A percentile compares a stretch with the other conserved stretches of the same genome.
Evolutionary conservation across 2,329 filamentous ascomycete genomes (phyloP).

Genomic region (Talaromyces sp.): DNA sequence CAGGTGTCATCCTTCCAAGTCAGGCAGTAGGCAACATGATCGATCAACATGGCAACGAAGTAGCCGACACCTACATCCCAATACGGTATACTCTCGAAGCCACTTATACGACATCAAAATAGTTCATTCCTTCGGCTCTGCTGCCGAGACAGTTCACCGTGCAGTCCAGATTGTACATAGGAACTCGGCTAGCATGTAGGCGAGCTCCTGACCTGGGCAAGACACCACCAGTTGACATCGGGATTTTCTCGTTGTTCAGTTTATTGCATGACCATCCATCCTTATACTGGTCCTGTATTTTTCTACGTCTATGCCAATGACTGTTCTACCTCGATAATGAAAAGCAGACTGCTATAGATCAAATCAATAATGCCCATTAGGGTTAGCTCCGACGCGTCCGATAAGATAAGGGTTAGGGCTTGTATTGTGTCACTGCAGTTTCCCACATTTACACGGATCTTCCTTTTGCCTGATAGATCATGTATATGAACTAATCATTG

Average conservation of each 20-base stretch:
- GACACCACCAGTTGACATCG: background rate
- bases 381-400: background rate
- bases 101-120: background rate
- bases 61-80: background rate
- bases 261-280: background rate
- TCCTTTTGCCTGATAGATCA: no score
- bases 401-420: background rate
- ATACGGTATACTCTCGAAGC: background rate
- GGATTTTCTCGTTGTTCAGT: background rate
- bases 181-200: slow-evolving; percentile 16
- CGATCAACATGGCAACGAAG: background rate
- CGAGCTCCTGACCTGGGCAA: background rate
- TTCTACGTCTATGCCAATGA: no score
- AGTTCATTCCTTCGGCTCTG: background rate
- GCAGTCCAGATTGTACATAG: background rate
- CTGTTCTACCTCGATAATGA: no score
- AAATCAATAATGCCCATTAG: background rate
- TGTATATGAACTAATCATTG: no score
- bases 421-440: no score
- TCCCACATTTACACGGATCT: background rate
- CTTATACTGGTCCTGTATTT: no score
- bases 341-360: background rate
- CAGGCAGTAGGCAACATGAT: background rate
- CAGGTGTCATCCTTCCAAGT: background rate
- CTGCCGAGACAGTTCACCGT: background rate